phyloP scores from a whole-genome alignment of 2,329 filamentous ascomycete genomes.

The Amesomyces nigricolor region DNA sequence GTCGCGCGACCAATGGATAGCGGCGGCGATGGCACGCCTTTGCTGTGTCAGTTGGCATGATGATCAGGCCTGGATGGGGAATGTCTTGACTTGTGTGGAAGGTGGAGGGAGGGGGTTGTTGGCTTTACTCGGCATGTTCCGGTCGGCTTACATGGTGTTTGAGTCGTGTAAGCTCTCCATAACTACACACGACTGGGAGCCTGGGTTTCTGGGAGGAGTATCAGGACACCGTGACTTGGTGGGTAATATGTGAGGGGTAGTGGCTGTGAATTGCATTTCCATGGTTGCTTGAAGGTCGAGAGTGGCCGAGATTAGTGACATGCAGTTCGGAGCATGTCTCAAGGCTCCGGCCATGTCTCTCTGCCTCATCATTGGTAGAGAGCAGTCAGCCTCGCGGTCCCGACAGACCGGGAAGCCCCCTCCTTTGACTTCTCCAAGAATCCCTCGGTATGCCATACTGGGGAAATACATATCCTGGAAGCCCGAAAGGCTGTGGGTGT shows the following conservation, averaged over 20 bases:
- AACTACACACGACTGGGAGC: background rate
- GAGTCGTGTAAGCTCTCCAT: no score
- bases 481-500: no score
- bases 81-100: background rate
- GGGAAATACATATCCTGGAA: no score
- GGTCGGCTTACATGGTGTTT: background rate
- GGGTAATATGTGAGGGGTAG: background rate
- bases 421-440: no score
- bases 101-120: background rate
- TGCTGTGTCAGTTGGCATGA: background rate
- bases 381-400: no score
- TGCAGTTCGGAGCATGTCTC: no score
- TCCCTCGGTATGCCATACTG: no score
- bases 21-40: background rate
- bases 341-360: background rate
- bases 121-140: background rate
- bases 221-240: background rate
- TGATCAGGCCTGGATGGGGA: background rate
- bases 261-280: background rate
- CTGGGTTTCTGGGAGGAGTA: conserved; percentile 1
- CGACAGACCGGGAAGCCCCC: no score
- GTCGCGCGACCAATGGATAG: background rate
- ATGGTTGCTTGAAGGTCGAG: background rate
- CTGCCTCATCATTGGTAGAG: background rate
- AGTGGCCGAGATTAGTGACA: no score